Percentiles rank a stretch among this genome's conserved stretches.
phyloP scores from a whole-genome alignment of 345 rosid species.

The Eucalyptus cloeziana region DNA sequence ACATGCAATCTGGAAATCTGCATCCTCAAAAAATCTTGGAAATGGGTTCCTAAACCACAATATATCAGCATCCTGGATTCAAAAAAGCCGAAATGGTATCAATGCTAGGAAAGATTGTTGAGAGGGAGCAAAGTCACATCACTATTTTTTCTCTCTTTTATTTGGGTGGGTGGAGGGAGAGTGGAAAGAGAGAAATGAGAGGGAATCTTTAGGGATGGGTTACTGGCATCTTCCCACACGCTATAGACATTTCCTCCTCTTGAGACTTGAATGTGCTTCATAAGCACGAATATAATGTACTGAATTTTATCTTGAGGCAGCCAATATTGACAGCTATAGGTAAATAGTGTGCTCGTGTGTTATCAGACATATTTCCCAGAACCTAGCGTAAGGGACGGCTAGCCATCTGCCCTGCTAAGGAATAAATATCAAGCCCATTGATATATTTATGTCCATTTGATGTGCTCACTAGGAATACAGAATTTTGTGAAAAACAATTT shows the following conservation, averaged over 20 bases:
- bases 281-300: neutral
- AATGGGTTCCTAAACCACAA: constrained; percentile 94
- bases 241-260: neutral
- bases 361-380: neutral
- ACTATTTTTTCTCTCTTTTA: neutral
- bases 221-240: neutral
- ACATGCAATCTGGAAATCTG: constrained; percentile 81
- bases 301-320: neutral
- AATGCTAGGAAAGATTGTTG: neutral
- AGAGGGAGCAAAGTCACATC: neutral
- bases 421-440: neutral
- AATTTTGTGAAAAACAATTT: neutral
- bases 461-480: neutral
- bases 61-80: constrained; percentile 79
- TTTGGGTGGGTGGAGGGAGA: neutral
- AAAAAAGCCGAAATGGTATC: neutral
- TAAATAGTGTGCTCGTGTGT: neutral
- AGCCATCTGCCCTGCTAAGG: neutral
- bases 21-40: constrained; percentile 46
- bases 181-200: neutral
- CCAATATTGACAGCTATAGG: neutral
- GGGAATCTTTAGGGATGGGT: neutral
- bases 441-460: neutral
- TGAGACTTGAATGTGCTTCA: neutral
- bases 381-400: neutral